Conservation (phyloP, 1,139 yeast species). For the Debaryomyces singareniensis region DNA sequence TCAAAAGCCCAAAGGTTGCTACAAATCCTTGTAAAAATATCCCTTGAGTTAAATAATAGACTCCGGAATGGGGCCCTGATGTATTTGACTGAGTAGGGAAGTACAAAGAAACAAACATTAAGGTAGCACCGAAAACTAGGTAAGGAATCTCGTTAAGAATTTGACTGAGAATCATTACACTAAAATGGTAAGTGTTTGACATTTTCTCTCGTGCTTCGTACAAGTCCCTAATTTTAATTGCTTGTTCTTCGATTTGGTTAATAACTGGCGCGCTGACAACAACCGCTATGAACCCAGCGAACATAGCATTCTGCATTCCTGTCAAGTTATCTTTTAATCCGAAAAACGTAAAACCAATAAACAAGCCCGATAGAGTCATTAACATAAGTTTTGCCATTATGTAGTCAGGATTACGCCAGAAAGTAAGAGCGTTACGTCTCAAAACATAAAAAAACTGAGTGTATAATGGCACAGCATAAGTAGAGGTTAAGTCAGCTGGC, state of each 20-base stretch:
- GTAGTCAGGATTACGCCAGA: slow-evolving; percentile 41
- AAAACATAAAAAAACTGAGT: slow-evolving; percentile 30
- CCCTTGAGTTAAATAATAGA: slow-evolving; percentile 43
- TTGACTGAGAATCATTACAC: slow-evolving; percentile 47
- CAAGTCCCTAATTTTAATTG: slow-evolving; percentile 48
- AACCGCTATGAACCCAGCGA: slow-evolving; percentile 44
- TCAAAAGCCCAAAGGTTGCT: slow-evolving; percentile 46
- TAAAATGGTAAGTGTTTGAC: slow-evolving; percentile 64
- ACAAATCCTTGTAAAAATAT: slow-evolving; percentile 51
- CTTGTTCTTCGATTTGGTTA: slow-evolving; percentile 30
- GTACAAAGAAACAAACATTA: slow-evolving; percentile 49
- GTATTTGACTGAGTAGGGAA: slow-evolving; percentile 51
- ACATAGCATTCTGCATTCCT: slow-evolving; percentile 48
- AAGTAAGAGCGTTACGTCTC: slow-evolving; percentile 25
- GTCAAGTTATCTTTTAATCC: slow-evolving; percentile 30
- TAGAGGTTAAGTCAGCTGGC: slow-evolving; percentile 8
- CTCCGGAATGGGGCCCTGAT: slow-evolving; percentile 47
- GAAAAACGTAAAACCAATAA: slow-evolving; percentile 49
- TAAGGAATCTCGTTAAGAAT: slow-evolving; percentile 51
- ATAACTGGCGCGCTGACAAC: slow-evolving; percentile 47
- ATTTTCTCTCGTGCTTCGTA: slow-evolving; percentile 59
- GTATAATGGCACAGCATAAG: slow-evolving; percentile 31
- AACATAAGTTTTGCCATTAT: slow-evolving; percentile 37
- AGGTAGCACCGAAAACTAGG: slow-evolving; percentile 43
- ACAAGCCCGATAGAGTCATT: slow-evolving; percentile 40